Evolutionary conservation across 108 stramenopile genomes (phyloP), one percentile per base, ranked within the genome.

Genomic region (Schizochytrium sp.): DNA sequence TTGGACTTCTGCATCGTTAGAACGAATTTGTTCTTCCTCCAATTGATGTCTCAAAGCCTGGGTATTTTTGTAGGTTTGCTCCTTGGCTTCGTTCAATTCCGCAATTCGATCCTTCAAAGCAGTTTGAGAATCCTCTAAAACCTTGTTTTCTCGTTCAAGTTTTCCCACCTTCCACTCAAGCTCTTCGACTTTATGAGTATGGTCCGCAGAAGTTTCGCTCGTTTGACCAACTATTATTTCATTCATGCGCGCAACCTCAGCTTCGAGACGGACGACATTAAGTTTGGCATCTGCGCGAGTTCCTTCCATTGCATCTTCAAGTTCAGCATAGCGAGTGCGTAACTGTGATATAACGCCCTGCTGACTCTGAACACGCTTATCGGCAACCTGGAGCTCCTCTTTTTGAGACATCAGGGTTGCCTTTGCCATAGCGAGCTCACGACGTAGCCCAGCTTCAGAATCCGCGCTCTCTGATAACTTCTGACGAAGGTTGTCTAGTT

Each of bases 341-440:
- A 69, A 28, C 28, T 28, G 28, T 28, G 28, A 28, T 28, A 28
- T 28, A 28, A 28, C 28, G 28, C 28, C 28, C 28, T 28, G 28
- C 28, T 28, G 28, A 28, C 28, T 28, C 64, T 69, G 40, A 28
- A 38, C 3, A 44, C 64, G 64, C 64, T 7, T 44, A 38, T 69
- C 64, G 28, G 64, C 64, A 8, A 69, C 44, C 5, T 44, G 7
- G 19, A 69, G 5, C 28, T 69, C 64, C 15, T 69, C 64, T 38
- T 69, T 7, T 15, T 69, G 64, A 0, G 64, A 69, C 0, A 38
- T 44, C 42, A 69, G 64, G 42, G 64, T 38, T 0, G 64, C 44
- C 2, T 69, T 69, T 7, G 64, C 64, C 64, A 69, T 69, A 44
- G 64, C 2, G 7, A 69, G 64, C 64, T 69, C 64, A 7, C 64